Base-by-base conservation (phyloP, 116 monocot species). In the Phalaenopsis hybrid region DNA sequence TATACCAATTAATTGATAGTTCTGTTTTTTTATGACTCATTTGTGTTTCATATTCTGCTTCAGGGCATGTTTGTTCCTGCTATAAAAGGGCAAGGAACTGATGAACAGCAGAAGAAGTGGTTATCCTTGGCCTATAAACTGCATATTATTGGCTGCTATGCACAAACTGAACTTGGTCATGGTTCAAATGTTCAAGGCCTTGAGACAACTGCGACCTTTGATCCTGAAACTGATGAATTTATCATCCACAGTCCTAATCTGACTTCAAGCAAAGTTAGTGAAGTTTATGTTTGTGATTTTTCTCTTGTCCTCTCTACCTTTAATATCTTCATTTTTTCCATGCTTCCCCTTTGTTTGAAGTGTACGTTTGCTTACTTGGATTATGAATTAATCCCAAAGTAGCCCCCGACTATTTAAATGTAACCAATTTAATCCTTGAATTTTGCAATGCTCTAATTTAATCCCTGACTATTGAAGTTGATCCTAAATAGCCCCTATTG, bases 181-280 rank as follows among this genome's bases (percentile, higher is more conserved):
- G 99, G 99, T 78, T 99, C 99, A 3, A 99, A 99, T 85, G 94
- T 99, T 73, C 99, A 99, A 85, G 99, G 99, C 48, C 99, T 99
- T 81, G 99, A 99, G 89, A 99, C 99, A 78, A 99, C 95, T 85
- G 95, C 99, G 52, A 99, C 95, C n/a, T 99, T 95, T 87, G 99
- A 99, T 90, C 92, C 88, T 0, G 76, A 90, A 77, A 83, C 94
- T 86, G 99, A 99, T 92, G 95, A 95, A 86, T 99, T 99, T 88
- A 63, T 99, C 78, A 99, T 99, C 76, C 94, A 99, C 76, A 99
- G 99, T 81, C 99, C 99, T 23, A 95, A 94, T n/a, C 87, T 99
- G 46, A 95, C 99, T 75, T 95, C 99, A 83, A 92, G 92, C 91
- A 99, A 99, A 83, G 99, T 99, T 82, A 95, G 87, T 80, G 75